Evolutionary conservation across 768 basidiomycete species (phyloP).

Genomic region (Suillus spraguei): DNA sequence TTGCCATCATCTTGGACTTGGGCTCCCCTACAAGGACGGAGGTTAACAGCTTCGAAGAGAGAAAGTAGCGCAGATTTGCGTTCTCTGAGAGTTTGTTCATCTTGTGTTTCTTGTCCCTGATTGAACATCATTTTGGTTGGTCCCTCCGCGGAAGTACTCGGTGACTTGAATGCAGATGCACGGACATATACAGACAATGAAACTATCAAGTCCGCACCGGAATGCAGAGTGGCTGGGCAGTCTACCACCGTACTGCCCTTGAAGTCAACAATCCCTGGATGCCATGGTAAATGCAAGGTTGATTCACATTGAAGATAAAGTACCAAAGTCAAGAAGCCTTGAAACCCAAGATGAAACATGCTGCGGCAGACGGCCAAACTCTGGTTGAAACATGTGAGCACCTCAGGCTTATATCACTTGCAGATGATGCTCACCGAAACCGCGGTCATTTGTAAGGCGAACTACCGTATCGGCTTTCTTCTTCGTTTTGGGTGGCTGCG

Average conservation of each 20-base stretch:
- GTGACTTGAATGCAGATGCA: slow-evolving; percentile 63
- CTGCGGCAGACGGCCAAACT: slow-evolving; percentile 77
- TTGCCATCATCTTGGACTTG: slow-evolving; percentile 32
- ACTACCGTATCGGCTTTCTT: slow-evolving; percentile 67
- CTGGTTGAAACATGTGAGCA: slow-evolving; percentile 37
- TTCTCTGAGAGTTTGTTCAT: slow-evolving; percentile 78
- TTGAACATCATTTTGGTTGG: slow-evolving; percentile 51
- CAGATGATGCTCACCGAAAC: slow-evolving; percentile 54
- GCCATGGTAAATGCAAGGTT: background rate
- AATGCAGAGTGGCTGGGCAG: slow-evolving; percentile 68
- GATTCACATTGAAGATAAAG: slow-evolving; percentile 1
- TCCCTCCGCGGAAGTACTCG: slow-evolving; percentile 34
- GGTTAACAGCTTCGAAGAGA: slow-evolving; percentile 71
- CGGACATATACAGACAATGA: slow-evolving; percentile 74
- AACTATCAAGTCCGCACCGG: slow-evolving; percentile 78
- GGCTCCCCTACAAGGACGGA: slow-evolving; percentile 63
- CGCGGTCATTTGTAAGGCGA: slow-evolving; percentile 61
- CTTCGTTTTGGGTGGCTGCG: slow-evolving; percentile 45
- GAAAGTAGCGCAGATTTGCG: slow-evolving; percentile 74
- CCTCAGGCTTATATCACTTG: background rate
- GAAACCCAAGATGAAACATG: slow-evolving; percentile 75
- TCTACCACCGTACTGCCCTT: slow-evolving; percentile 74
- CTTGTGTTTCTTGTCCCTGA: slow-evolving; percentile 78
- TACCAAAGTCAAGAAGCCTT: slow-evolving; percentile 72
- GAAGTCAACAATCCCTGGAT: slow-evolving; percentile 64